Conservation (phyloP, 2,329 filamentous ascomycete genomes). For the Ophiocordyceps robertsii region DNA sequence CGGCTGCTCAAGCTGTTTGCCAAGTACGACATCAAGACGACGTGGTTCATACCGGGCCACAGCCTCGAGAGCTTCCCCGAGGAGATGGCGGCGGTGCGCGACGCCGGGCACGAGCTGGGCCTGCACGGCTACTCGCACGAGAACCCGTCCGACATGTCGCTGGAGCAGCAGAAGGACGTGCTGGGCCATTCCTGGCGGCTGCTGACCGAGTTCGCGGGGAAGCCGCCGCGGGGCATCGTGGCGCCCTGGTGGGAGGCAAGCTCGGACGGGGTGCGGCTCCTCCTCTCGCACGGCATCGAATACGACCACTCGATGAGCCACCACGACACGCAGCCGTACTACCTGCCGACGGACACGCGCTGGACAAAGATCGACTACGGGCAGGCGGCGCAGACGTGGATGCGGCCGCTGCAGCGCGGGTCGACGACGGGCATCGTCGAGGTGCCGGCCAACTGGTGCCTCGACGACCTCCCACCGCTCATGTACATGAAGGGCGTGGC, state of each 20-base stretch:
- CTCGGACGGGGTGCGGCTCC: conserved; percentile 50
- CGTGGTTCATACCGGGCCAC: conserved; percentile 37
- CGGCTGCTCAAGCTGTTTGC: conserved; percentile 58
- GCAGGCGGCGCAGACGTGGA: conserved; percentile 50
- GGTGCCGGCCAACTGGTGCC: conserved; percentile 43
- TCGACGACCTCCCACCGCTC: conserved; percentile 54
- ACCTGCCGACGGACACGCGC: conserved; percentile 45
- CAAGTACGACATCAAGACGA: conserved; percentile 58
- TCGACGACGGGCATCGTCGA: conserved; percentile 48
- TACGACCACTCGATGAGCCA: conserved; percentile 58
- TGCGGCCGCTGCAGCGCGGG: conserved; percentile 49
- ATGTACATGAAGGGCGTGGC: conserved; percentile 57
- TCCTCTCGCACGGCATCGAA: conserved; percentile 54
- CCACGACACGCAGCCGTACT: conserved; percentile 51
- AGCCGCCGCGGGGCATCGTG: conserved; percentile 57
- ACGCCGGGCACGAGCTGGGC: conserved; percentile 34
- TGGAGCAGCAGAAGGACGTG: conserved; percentile 64
- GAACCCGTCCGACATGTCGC: conserved; percentile 56
- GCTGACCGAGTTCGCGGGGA: conserved; percentile 55
- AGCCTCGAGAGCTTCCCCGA: conserved; percentile 35
- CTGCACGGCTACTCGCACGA: conserved; percentile 66
- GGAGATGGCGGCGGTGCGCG: conserved; percentile 28
- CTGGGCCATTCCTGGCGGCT: conserved; percentile 61
- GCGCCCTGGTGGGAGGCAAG: conserved; percentile 66
- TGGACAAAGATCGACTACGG: conserved; percentile 56